Evolutionary conservation across 345 rosid species (phyloP).

Genomic region (Brassica nigra): DNA sequence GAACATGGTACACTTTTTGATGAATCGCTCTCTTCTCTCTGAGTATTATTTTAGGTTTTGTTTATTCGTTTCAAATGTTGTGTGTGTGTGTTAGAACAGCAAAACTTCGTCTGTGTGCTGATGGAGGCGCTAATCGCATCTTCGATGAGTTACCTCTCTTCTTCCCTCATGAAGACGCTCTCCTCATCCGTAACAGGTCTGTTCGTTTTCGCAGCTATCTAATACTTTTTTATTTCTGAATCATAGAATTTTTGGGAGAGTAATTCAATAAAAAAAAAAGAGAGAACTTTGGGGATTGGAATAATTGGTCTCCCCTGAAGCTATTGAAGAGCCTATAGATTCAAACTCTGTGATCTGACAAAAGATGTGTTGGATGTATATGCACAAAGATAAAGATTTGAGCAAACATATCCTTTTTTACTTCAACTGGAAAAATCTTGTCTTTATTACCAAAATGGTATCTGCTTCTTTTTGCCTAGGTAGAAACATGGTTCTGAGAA

Average conservation of each 20-base stretch:
- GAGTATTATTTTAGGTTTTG: not conserved
- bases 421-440: not conserved
- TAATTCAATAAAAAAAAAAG: not conserved
- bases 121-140: constrained; percentile 98
- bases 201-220: not conserved
- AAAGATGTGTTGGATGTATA: not conserved
- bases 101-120: constrained; percentile 79
- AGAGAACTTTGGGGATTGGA: not conserved
- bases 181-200: constrained; percentile 57
- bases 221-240: not conserved
- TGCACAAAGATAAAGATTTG: too few species aligned
- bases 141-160: constrained; percentile 83
- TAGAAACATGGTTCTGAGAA: not conserved
- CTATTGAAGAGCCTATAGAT: not conserved
- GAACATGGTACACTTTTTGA: constrained; percentile 54
- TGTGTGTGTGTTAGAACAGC: constrained; percentile 44
- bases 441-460: not conserved
- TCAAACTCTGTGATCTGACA: not conserved
- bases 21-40: not conserved
- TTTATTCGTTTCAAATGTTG: constrained; percentile 7
- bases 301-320: not conserved
- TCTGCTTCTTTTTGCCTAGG: not conserved
- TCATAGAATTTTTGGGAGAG: not conserved
- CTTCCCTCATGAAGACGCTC: constrained; percentile 61
- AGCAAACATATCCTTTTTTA: too few species aligned